A percentile compares a stretch with the other conserved stretches of the same genome.
phyloP scores from a whole-genome alignment of 345 rosid genomes.

The Dipteronia sinensis region DNA sequence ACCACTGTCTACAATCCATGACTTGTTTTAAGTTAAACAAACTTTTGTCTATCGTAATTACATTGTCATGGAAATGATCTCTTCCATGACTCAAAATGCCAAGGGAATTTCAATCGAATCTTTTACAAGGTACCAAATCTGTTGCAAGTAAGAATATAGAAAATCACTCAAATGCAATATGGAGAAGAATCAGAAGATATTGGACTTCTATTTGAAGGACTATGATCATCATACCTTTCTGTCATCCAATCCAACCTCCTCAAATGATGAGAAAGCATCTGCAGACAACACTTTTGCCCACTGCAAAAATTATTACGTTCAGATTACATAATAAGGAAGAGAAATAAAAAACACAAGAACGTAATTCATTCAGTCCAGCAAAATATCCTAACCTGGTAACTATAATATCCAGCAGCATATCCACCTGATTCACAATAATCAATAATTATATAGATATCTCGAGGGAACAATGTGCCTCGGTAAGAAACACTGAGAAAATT shows the following conservation, averaged over 20 bases:
- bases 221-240: conserved; percentile 52
- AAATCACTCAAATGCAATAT: neutral
- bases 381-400: conserved; percentile 67
- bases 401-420: conserved; percentile 96
- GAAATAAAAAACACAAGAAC: conserved; percentile 5
- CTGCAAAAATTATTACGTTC: conserved; percentile 49
- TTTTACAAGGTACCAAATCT: neutral
- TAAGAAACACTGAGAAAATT: neutral
- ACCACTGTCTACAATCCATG: no score
- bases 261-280: conserved; percentile 97
- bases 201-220: neutral
- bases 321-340: conserved; percentile 23
- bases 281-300: conserved; percentile 98
- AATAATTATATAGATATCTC: neutral
- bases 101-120: neutral
- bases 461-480: no score
- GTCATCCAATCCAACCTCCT: conserved; percentile 84
- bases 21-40: no score
- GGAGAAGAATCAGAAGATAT: neutral
- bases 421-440: conserved; percentile 53
- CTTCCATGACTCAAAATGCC: neutral
- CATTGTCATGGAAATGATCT: no score
- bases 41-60: no score
- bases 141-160: neutral
- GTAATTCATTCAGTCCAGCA: neutral